Base-by-base conservation (phyloP, 106 monocot species). In the Chionographis japonica region DNA sequence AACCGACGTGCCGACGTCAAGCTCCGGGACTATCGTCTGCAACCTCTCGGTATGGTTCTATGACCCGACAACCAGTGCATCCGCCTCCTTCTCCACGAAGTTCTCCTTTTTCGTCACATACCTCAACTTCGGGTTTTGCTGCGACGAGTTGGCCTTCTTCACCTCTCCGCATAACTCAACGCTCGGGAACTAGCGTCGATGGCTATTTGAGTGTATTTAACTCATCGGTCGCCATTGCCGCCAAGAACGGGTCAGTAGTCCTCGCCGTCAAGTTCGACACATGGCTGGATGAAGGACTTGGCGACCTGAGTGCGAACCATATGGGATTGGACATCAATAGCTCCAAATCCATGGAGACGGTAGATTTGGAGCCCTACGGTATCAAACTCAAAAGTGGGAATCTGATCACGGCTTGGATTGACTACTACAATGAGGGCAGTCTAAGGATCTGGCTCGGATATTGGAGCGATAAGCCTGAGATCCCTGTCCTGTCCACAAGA, bases 241-340 rank as follows among this genome's bases (percentile, higher is more conserved):
- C n/a, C n/a, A n/a, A n/a, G n/a, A n/a, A n/a, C n/a, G n/a, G 19
- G 15, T 13, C 76, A 50, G 4, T 8, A 4, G 37, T 83, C 46
- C 18, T 90, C 6, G 81, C 84, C 2, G 58, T 90, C 8, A 87
- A 87, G 65, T 87, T 94, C 46, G 89, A 84, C 72, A 80, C 84
- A 8, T 38, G 52, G 18, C 2, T 81, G 64, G 77, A 88, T 39
- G 68, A 15, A 52, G 86, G 72, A 2, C 73, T 87, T 52, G 59
- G 54, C 16, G 91, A 87, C 37, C 20, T 46, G 2, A 78, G 67
- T 38, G 63, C 62, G n/a, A 91, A 91, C 52, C 91, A 91, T 50
- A 76, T 91, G 36, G 91, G 87, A 0, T 12, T 91, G 11, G 87
- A 91, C 49, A 56, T 89, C 10, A 65, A 66, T 36, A 67, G 54